Base-by-base conservation (phyloP, 1,139 yeast species). In the Kodamaea arcana region DNA sequence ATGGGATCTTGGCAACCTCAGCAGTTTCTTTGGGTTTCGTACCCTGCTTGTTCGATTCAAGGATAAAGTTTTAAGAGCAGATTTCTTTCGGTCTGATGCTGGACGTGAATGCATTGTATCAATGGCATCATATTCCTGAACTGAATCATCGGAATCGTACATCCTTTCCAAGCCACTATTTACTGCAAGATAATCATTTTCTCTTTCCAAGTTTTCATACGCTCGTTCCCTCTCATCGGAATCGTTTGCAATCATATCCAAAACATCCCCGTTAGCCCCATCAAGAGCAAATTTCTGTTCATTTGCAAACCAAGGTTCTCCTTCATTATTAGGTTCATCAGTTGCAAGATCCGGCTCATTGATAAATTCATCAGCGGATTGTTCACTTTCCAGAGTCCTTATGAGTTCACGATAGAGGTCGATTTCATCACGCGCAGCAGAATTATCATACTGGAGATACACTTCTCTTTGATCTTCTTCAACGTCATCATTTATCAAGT, bases 51-150 rank as follows among this genome's bases (percentile, higher is more conserved):
- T 15, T 14, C 4, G 10, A 10, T 18, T 25, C 29, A 16, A 12
- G 15, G 25, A 13, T 18, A 18, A 18, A 6, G 22, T 18, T 25
- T 27, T 14, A 13, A 13, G 12, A 14, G 17, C 14, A 15, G 33
- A 22, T 29, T 30, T 18, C 14, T 25, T 30, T 30, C 26, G 24
- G 13, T 27, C 15, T 22, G 16, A 10, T 30, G 22, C 35, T 31
- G 25, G 31, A 18, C 9, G 50, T n/a, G 37, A 31, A 27, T 27
- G 39, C 51, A 52, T 43, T 3, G 56, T 53, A 32, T 54, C 48
- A 3, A 54, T 43, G 9, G 34, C 27, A 32, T 54, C 58, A 6
- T 33, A 43, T 30, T 54, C 60, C 12, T 41, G 41, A 1, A 52
- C 54, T 24, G 37, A 33, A 17, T 14, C 32, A 8, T 23, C 28